phyloP scores from a whole-genome alignment of 2,329 filamentous ascomycete species.

The Chaetomium strumarium region DNA sequence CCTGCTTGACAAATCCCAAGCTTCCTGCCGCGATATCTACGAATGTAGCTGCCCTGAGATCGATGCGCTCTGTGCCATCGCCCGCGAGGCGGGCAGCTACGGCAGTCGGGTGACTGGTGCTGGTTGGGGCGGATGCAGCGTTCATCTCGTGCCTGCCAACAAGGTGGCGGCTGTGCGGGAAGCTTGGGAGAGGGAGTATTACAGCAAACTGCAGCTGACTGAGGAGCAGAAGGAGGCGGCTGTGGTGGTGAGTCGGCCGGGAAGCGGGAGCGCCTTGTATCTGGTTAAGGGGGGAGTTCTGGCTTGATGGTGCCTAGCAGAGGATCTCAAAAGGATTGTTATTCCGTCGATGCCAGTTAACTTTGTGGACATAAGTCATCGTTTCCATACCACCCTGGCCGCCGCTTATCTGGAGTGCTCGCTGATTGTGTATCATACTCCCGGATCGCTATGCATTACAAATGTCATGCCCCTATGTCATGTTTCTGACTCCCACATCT shows the following conservation, averaged over 20 bases:
- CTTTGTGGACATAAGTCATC: no score
- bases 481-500: not conserved
- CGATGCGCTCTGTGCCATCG: conserved; percentile 81
- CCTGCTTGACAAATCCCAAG: conserved; percentile 84
- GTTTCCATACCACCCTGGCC: no score
- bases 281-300: no score
- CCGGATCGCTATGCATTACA: no score
- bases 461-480: no score
- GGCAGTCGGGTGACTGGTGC: conserved; percentile 86
- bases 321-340: no score
- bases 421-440: no score
- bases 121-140: conserved; percentile 94
- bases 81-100: conserved; percentile 69
- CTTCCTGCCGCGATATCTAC: conserved; percentile 78
- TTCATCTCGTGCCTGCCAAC: conserved; percentile 82
- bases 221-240: conserved; percentile 70
- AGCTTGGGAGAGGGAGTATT: conserved; percentile 78
- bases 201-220: conserved; percentile 58
- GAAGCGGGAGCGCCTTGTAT: conserved; percentile 61
- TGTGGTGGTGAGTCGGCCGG: conserved; percentile 84
- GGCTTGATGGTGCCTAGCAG: no score
- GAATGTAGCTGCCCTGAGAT: conserved; percentile 90
- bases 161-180: conserved; percentile 72
- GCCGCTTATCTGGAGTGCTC: no score
- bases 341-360: no score